These are phyloP conservation scores for Aspergillus brunneoviolaceus DNA, from an alignment of 2,329 filamentous ascomycete species.

Conservation along the genomic window DNA sequence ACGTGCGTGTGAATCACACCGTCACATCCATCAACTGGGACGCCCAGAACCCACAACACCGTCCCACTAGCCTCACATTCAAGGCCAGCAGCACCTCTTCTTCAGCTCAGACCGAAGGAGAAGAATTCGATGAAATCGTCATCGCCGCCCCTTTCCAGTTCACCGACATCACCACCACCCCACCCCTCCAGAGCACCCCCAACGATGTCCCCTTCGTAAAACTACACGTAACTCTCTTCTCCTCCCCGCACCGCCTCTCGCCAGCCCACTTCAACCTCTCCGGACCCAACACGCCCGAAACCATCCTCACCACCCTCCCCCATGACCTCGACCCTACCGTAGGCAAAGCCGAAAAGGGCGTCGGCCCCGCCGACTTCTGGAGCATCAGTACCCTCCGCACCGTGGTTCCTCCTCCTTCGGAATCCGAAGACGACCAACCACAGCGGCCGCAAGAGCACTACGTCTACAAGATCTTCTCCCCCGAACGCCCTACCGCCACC, in stretches of 20 bases:
- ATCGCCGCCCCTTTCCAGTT: conserved; percentile 83
- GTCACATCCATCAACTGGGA: conserved; percentile 59
- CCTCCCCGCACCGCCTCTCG: conserved; percentile 71
- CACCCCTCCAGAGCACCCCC: conserved; percentile 53
- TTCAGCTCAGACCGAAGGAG: conserved; percentile 12
- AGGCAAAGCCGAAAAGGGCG: conserved; percentile 50
- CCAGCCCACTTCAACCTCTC: conserved; percentile 69
- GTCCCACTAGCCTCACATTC: conserved; percentile 47
- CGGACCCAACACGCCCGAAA: conserved; percentile 60
- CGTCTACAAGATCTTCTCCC: conserved; percentile 68
- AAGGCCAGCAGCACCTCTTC: conserved; percentile 16
- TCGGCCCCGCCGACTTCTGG: conserved; percentile 77
- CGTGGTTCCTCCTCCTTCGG: conserved; percentile 56
- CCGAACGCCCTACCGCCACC: conserved; percentile 45
- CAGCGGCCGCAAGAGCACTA: conserved; percentile 45
- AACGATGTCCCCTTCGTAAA: conserved; percentile 81
- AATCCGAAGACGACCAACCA: background rate
- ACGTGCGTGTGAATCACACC: conserved; percentile 64
- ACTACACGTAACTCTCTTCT: conserved; percentile 86
- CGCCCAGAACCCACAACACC: conserved; percentile 17
- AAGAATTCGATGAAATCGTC: conserved; percentile 72
- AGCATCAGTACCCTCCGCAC: conserved; percentile 73
- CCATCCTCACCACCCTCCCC: conserved; percentile 79
- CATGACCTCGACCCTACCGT: conserved; percentile 43
- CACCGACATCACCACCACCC: conserved; percentile 61